Evolutionary conservation across 2,329 filamentous ascomycete species (phyloP), one percentile per base, ranked within the genome.

Genomic region (Hirsutella rhossiliensis): DNA sequence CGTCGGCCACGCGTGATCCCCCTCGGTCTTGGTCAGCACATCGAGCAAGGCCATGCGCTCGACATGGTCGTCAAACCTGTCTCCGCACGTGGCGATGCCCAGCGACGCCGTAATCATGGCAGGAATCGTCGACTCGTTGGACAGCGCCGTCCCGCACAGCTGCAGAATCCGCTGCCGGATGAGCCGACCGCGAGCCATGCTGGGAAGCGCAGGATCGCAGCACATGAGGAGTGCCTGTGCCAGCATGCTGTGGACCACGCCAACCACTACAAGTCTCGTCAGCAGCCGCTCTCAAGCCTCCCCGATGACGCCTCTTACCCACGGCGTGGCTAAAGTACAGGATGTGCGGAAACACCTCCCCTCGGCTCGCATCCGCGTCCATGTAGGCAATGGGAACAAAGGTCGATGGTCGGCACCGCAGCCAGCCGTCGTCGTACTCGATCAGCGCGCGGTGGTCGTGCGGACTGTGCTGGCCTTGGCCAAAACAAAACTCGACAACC

Each of bases 401-500:
- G 2, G 72, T 74, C 2, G 62, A 43, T 1, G 76, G 75, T 39
- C 69, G 65, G 23, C 58, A 57, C 6, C 60, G 54, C 13, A 63
- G 52, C 75, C 76, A 78, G 19, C 61, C 57, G 29, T 62, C 55
- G 42, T 68, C 66, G 45, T 69, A 71, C 6, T 64, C 56, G 11
- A 67, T 57, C 12, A 80, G 59, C 20, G 65, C 61, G 7, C 56
- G 60, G 63, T 74, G 77, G 18, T 58, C 51, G 3, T 48, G 45
- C 31, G 54, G 48, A 46, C 48, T 38, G 42, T 58, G 48, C 45
- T 61, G 48, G 53, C 55, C 49, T 19, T 67, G 61, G 2, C 69
- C 67, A 50, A 80, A 82, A 54, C 78, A 82, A 51, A 72, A 80
- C 47, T 79, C 75, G 15, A 82, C 60, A 1, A 81, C 74, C 48